Percentiles rank a stretch among this genome's conserved stretches.
Evolutionary conservation across 495 filamentous ascomycete genomes (phyloP).

Genomic region (Parathielavia appendiculata): DNA sequence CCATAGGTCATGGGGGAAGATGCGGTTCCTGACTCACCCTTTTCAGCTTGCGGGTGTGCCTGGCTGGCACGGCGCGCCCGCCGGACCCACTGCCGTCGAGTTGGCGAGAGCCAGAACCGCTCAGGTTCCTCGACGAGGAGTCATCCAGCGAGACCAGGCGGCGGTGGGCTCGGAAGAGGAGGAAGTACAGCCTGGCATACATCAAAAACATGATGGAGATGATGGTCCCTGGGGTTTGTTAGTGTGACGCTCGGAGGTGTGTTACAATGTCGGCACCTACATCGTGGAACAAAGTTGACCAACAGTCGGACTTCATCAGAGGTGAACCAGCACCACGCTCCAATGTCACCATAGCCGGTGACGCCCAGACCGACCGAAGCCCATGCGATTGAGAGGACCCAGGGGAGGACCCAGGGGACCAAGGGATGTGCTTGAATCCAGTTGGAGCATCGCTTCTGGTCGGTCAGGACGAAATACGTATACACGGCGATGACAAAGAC

Average conservation of each 20-base stretch:
- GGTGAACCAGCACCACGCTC: conserved; percentile 44
- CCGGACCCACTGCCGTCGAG: not conserved
- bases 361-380: conserved; percentile 34
- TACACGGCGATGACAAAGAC: conserved; percentile 40
- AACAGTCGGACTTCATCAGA: conserved; percentile 35
- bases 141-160: conserved; percentile 27
- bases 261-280: not conserved
- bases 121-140: not conserved
- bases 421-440: conserved; percentile 38
- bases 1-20: not conserved
- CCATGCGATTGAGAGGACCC: conserved; percentile 36
- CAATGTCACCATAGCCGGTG: conserved; percentile 41
- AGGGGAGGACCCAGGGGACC: conserved; percentile 37
- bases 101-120: not conserved
- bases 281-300: conserved; percentile 41
- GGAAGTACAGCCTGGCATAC: conserved; percentile 38
- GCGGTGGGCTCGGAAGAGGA: conserved; percentile 40
- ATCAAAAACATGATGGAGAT: conserved; percentile 36
- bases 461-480: conserved; percentile 40
- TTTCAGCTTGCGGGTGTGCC: conserved; percentile 26
- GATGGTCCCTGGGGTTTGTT: conserved; percentile 27
- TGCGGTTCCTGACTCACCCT: conserved; percentile 19
- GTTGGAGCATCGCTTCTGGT: conserved; percentile 32
- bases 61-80: not conserved
- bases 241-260: not conserved